Conservation (phyloP, 164 flowering plant species). For the Macadamia tetraphylla region DNA sequence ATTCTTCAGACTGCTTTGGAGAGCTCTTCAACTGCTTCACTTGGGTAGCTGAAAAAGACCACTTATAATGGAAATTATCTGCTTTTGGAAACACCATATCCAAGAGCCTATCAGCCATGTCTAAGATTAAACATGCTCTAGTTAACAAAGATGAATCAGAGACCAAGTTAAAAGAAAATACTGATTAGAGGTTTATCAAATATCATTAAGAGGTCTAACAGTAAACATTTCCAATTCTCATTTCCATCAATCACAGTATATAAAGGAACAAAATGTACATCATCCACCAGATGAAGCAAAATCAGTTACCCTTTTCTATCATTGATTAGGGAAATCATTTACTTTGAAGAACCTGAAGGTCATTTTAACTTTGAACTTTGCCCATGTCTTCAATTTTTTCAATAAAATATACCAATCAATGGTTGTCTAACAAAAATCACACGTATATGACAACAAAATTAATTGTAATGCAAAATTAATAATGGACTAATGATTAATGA, state of each 20-base stretch:
- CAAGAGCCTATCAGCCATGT: slow-evolving; percentile 94
- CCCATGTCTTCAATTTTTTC: no score
- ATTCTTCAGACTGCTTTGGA: no score
- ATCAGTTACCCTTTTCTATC: background rate
- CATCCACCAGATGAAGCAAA: background rate
- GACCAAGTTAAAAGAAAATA: no score
- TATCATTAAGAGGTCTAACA: no score
- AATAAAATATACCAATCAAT: no score
- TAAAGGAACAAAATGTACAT: background rate
- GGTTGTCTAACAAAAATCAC: no score
- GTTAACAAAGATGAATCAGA: background rate
- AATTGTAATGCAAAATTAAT: no score
- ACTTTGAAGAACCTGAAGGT: background rate
- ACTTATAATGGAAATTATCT: slow-evolving; percentile 76
- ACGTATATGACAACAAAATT: no score
- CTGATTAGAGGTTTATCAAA: no score
- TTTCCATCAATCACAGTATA: background rate
- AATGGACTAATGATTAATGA: background rate
- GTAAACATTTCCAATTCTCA: background rate
- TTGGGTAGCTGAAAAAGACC: slow-evolving; percentile 42
- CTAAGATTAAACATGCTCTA: slow-evolving; percentile 76
- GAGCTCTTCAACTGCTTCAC: no score
- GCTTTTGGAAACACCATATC: slow-evolving; percentile 96
- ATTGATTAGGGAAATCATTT: background rate
- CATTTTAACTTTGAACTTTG: background rate